Evolutionary conservation across 116 monocot genomes (phyloP), one percentile per base, ranked within the genome.

Genomic region (Zostera marina): DNA sequence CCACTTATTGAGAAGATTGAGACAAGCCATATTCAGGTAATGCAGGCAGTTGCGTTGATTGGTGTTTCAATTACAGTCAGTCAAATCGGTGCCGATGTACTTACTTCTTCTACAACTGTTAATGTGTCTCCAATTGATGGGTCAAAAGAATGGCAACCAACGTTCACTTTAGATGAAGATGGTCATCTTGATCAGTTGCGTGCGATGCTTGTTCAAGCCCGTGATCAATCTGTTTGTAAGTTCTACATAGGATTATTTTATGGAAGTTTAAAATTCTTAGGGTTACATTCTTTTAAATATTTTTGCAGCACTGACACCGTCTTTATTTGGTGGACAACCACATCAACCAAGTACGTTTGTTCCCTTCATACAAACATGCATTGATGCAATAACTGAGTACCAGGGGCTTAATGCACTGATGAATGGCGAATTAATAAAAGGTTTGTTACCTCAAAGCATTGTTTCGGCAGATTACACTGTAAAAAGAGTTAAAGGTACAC

Each of bases 391-490:
- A 58, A 79, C 79, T 21, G 94, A 94, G 52, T 79, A 94, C 53
- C 88, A 88, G 64, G 81, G 82, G 73, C 94, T 94, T 15, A 84
- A 88, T 52, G 66, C 85, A 39, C 66, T 94, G 46, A 85, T 94
- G 94, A 94, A 94, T 70, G 94, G 88, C 52, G 88, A 94, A 43
- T 67, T 94, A 49, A 69, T 94, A 23, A 94, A 88, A 66, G 81
- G 88, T 54, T 78, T 94, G 76, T 75, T 94, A 7, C 82, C 81
- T 41, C 85, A 80, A 53, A 79, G 84, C 52, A 80, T 66, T 52
- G 69, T 84, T 11, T 70, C 72, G 61, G 77, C 81, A 70, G 84
- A 94, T 69, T 88, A 82, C 54, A 77, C 88, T 14, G 77, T 82
- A 43, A 59, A 74, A 64, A 84, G 88, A 47, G 72, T 94, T 66